phyloP scores from a whole-genome alignment of 352 stramenopile genomes.

The Phytopythium montanum region DNA sequence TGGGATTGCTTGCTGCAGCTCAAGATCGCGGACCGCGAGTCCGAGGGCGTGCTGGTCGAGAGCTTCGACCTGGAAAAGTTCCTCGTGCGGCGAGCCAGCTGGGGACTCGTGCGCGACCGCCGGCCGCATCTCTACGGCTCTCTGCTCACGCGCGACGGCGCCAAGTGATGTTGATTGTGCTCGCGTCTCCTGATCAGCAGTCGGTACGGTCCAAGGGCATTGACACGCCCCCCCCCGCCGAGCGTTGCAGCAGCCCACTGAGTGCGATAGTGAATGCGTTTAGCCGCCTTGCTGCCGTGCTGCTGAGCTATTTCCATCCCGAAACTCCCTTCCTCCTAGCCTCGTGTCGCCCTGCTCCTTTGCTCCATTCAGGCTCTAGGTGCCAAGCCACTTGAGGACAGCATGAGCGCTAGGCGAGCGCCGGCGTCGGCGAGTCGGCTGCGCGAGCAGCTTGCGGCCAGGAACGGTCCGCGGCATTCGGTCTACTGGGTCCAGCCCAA shows the following conservation, averaged over 20 bases:
- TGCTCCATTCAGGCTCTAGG: not conserved
- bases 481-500: conserved; percentile 79
- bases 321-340: not conserved
- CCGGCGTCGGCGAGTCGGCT: conserved; percentile 34
- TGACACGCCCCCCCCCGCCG: too few species aligned
- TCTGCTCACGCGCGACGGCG: conserved; percentile 81
- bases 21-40: conserved; percentile 85
- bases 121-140: conserved; percentile 79
- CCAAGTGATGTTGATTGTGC: conserved; percentile 12
- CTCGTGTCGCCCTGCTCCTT: not conserved
- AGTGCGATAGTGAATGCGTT: not conserved
- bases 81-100: conserved; percentile 80
- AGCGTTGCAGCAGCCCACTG: not conserved
- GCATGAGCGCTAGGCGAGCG: conserved; percentile 16
- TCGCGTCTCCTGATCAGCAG: too few species aligned
- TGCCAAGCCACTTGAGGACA: not conserved
- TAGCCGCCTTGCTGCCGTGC: not conserved
- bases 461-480: conserved; percentile 66
- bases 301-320: not conserved
- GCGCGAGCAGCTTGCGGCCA: conserved; percentile 46
- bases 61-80: conserved; percentile 86
- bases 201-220: too few species aligned
- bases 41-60: conserved; percentile 84
- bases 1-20: conserved; percentile 27
- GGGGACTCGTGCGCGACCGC: conserved; percentile 85